phyloP scores from a whole-genome alignment of 2,329 filamentous ascomycete genomes.

The Neopestalotiopsis clavispora region DNA sequence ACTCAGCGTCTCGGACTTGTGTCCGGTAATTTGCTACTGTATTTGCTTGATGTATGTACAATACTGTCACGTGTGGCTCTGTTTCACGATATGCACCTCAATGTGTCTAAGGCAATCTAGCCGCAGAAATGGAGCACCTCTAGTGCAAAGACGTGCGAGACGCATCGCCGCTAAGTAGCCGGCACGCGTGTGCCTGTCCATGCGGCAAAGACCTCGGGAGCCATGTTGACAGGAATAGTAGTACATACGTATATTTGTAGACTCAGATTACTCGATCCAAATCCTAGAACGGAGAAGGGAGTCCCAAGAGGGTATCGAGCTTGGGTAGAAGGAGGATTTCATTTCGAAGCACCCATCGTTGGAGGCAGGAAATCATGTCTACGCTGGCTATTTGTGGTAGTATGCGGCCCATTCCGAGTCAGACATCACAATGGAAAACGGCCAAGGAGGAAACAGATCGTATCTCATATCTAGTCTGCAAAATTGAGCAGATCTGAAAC shows the following conservation, averaged over 20 bases:
- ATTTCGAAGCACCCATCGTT: no score
- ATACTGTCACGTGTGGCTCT: slow-evolving; percentile 10
- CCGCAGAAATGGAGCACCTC: neutral
- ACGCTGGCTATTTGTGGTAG: neutral
- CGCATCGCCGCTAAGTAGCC: neutral
- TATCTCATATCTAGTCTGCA: neutral
- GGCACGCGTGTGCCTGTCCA: neutral
- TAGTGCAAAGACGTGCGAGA: neutral
- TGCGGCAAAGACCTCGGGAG: neutral
- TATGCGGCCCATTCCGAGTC: neutral
- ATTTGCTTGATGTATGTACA: neutral
- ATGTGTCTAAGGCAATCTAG: slow-evolving; percentile 4
- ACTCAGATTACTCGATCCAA: no score
- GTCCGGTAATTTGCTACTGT: neutral
- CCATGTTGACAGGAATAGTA: neutral
- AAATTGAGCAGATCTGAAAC: neutral
- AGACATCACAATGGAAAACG: neutral
- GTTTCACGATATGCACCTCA: slow-evolving; percentile 8
- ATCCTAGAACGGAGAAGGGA: no score
- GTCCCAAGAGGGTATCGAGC: no score
- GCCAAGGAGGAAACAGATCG: neutral
- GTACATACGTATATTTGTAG: neutral
- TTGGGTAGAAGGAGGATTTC: no score
- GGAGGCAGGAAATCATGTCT: neutral
- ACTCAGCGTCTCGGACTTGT: neutral